Conservation (phyloP, 495 filamentous ascomycete species). For the Penicillium roqueforti region DNA sequence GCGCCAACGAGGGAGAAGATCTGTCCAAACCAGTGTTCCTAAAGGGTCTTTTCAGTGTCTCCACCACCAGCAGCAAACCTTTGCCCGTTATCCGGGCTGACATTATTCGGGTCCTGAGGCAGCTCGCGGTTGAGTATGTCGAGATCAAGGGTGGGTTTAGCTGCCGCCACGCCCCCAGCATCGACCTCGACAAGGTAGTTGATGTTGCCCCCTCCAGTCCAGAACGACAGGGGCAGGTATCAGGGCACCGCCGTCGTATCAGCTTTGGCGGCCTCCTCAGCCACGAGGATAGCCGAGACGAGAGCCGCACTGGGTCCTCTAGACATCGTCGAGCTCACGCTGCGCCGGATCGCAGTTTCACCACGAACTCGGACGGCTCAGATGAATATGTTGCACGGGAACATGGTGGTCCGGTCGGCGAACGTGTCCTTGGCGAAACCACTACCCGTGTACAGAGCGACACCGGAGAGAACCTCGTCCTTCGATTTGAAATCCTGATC, state of each 20-base stretch:
- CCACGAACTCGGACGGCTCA: constrained; percentile 72
- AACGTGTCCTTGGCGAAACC: constrained; percentile 67
- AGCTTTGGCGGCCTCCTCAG: constrained; percentile 72
- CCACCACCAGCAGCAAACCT: constrained; percentile 90
- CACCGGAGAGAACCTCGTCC: constrained; percentile 68
- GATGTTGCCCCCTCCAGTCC: constrained; percentile 55
- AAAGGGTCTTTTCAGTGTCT: constrained; percentile 96
- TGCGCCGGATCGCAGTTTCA: constrained; percentile 63
- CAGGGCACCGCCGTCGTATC: constrained; percentile 67
- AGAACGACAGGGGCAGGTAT: constrained; percentile 48
- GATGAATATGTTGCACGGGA: constrained; percentile 60
- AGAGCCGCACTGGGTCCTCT: constrained; percentile 26
- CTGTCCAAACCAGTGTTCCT: constrained; percentile 88
- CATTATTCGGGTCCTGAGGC: constrained; percentile 84
- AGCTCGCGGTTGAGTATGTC: constrained; percentile 80
- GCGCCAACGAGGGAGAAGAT: constrained; percentile 51
- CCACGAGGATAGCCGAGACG: constrained; percentile 52
- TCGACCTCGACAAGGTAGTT: constrained; percentile 70
- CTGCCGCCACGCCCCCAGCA: constrained; percentile 82
- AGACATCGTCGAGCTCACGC: constrained; percentile 38
- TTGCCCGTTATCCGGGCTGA: constrained; percentile 79
- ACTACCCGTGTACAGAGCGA: constrained; percentile 84
- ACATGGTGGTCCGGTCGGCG: constrained; percentile 35
- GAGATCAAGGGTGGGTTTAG: constrained; percentile 94
- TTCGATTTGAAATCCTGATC: constrained; percentile 94